Percentiles rank a stretch among this genome's conserved stretches.
Conservation (phyloP, 345 rosid genomes). For the Bruguiera gymnorhiza region DNA sequence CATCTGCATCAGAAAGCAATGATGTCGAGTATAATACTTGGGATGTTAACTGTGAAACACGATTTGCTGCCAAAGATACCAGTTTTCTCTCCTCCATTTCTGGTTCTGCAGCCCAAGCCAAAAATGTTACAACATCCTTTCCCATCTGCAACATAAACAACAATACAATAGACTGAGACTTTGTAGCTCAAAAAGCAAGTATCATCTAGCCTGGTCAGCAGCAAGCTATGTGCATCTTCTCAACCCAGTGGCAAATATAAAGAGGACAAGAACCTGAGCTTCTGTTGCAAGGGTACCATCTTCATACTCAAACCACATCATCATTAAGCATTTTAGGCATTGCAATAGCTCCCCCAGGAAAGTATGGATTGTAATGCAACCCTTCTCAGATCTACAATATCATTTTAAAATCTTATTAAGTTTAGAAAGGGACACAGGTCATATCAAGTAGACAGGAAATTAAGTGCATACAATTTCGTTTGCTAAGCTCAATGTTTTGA, state of each 20-base stretch:
- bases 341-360: constrained; percentile 98
- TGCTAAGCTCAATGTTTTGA: no score
- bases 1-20: constrained; percentile 55
- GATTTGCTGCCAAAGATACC: constrained; percentile 36
- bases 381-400: constrained; percentile 78
- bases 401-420: neutral
- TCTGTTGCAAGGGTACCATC: constrained; percentile 99
- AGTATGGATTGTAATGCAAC: constrained; percentile 92
- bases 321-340: constrained; percentile 98
- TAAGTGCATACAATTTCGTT: neutral
- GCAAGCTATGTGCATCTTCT: neutral
- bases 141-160: constrained; percentile 69
- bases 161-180: neutral
- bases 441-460: neutral
- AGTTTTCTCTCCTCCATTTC: constrained; percentile 99
- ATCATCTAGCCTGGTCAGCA: neutral
- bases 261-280: constrained; percentile 66
- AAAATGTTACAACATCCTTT: constrained; percentile 84
- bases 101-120: constrained; percentile 98
- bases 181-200: neutral
- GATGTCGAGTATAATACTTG: neutral
- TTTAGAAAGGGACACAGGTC: neutral
- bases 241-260: neutral
- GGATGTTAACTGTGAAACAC: neutral
- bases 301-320: constrained; percentile 92